phyloP scores from a whole-genome alignment of 306 rosid species.

The Prosopis cineraria region DNA sequence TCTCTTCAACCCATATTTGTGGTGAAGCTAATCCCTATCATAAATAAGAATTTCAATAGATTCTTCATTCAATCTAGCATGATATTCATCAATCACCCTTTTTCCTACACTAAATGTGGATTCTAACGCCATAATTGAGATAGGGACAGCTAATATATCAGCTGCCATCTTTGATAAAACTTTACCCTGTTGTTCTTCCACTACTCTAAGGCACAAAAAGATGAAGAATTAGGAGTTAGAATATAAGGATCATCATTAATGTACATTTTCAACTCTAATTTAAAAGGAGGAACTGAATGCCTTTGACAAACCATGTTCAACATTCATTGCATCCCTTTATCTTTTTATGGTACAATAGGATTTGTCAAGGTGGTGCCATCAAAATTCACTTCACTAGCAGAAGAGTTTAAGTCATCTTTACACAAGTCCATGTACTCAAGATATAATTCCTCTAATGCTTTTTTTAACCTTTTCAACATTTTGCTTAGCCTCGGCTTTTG shows the following conservation, averaged over 20 bases:
- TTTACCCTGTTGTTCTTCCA: background rate
- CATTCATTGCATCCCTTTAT: too few relatives aligned
- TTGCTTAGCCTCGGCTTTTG: background rate
- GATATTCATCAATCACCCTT: too few relatives aligned
- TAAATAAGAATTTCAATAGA: background rate
- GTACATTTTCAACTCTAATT: background rate
- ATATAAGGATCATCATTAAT: background rate
- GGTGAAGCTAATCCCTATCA: background rate
- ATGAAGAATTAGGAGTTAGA: background rate
- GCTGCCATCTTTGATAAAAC: background rate
- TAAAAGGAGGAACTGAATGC: background rate
- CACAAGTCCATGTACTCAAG: background rate
- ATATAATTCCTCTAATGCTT: background rate
- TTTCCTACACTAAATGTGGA: too few relatives aligned
- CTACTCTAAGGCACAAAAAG: background rate
- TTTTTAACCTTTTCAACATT: background rate
- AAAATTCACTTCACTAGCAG: too few relatives aligned
- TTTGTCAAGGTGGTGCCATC: too few relatives aligned
- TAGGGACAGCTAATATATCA: too few relatives aligned
- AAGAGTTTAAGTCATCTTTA: too few relatives aligned
- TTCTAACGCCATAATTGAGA: too few relatives aligned
- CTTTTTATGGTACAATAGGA: too few relatives aligned
- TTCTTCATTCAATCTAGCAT: too few relatives aligned
- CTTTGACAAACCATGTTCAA: too few relatives aligned
- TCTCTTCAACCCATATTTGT: background rate